Evolutionary conservation across 2,329 filamentous ascomycete genomes (phyloP).

Genomic region (Fusarium neocosmosporiellum): DNA sequence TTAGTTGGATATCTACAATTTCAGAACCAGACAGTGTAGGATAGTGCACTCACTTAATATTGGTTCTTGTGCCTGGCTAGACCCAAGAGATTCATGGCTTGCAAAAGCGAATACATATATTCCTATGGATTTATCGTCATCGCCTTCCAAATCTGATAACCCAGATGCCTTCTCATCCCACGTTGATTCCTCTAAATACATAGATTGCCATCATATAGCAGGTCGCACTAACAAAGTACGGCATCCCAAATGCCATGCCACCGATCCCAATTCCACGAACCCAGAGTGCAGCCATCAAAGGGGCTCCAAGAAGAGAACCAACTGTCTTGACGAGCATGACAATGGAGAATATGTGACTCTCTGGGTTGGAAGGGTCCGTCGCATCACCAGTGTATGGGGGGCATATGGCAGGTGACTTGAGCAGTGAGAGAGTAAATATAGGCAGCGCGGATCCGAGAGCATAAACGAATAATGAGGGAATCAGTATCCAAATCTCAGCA

Average conservation of each 20-base stretch:
- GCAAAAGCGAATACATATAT: rapidly evolving
- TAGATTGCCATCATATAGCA: slow-evolving; percentile 38
- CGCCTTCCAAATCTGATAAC: not conserved
- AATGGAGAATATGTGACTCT: slow-evolving; percentile 60
- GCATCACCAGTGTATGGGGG: slow-evolving; percentile 1
- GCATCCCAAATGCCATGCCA: slow-evolving; percentile 41
- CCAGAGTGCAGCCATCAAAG: slow-evolving; percentile 60
- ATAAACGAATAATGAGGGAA: slow-evolving; percentile 58
- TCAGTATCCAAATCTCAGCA: slow-evolving; percentile 51
- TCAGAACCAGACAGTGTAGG: not conserved
- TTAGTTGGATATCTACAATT: not conserved
- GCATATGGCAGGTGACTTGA: slow-evolving; percentile 56
- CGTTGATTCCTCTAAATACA: slow-evolving; percentile 25
- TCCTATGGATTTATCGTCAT: not conserved
- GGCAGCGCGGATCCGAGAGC: slow-evolving; percentile 61
- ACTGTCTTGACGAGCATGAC: slow-evolving; percentile 63
- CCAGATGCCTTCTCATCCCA: not conserved
- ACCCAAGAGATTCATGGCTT: not conserved
- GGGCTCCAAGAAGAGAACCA: slow-evolving; percentile 59
- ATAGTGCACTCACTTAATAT: not conserved
- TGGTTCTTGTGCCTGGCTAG: not conserved
- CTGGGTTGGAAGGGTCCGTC: slow-evolving; percentile 38
- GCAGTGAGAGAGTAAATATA: slow-evolving; percentile 61
- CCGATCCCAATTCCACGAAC: slow-evolving; percentile 56
- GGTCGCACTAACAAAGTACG: slow-evolving; percentile 38